Evolutionary conservation across 495 filamentous ascomycete species (phyloP).

Genomic region (Astrocystis sublimbata): DNA sequence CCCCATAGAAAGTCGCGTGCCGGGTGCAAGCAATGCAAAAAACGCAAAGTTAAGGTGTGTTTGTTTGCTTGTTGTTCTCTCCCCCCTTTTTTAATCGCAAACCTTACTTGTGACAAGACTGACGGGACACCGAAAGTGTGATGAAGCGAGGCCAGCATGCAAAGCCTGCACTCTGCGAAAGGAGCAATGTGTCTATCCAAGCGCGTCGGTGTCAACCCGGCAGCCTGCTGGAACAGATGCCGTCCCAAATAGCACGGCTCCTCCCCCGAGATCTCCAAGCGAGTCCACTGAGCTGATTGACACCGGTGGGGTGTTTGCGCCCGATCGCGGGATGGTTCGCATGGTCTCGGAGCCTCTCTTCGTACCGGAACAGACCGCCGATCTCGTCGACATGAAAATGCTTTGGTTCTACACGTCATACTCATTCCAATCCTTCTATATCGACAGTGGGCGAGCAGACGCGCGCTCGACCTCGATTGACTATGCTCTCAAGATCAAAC

Average conservation of each 20-base stretch:
- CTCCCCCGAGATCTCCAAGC: slow-evolving; percentile 14
- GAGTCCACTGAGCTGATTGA: neutral
- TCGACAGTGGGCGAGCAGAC: slow-evolving; percentile 33
- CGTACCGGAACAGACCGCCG: slow-evolving; percentile 25
- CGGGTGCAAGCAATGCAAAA: slow-evolving; percentile 51
- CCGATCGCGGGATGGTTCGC: slow-evolving; percentile 11
- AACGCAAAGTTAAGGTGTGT: slow-evolving; percentile 47
- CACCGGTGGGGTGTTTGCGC: neutral
- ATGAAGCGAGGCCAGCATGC: slow-evolving; percentile 51
- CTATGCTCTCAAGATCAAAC: slow-evolving; percentile 40
- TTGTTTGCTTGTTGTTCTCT: slow-evolving; percentile 11
- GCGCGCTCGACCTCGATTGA: slow-evolving; percentile 33
- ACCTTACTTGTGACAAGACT: neutral
- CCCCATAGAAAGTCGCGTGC: slow-evolving; percentile 54
- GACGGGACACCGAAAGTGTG: slow-evolving; percentile 40
- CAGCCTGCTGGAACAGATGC: slow-evolving; percentile 18
- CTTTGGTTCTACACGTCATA: slow-evolving; percentile 44
- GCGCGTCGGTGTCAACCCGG: slow-evolving; percentile 6
- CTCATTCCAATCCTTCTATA: slow-evolving; percentile 42
- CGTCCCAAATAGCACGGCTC: slow-evolving; percentile 1
- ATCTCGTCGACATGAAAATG: slow-evolving; percentile 42
- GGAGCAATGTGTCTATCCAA: slow-evolving; percentile 45
- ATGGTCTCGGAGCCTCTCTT: slow-evolving; percentile 41
- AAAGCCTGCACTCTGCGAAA: slow-evolving; percentile 45
- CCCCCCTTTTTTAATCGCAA: neutral